Conservation (phyloP, 2,329 filamentous ascomycete genomes). For the Graphilbum sp. region DNA sequence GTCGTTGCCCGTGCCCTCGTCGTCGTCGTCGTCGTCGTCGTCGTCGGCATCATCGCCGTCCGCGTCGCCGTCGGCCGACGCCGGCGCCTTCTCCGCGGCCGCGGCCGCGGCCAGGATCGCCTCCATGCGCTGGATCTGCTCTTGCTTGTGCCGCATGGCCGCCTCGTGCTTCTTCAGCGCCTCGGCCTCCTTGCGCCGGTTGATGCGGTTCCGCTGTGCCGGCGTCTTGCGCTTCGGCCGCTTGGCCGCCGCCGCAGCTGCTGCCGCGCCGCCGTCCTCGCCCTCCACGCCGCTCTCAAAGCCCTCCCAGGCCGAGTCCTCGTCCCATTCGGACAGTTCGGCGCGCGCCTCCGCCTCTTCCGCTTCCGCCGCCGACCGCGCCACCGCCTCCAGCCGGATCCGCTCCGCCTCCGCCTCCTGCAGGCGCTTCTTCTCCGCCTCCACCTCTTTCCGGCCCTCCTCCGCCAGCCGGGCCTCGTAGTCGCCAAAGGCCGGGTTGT, state of each 20-base stretch:
- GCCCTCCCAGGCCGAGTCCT: slow-evolving; percentile 84
- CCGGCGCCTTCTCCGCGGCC: neutral
- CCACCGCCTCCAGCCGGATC: slow-evolving; percentile 50
- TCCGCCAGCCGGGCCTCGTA: slow-evolving; percentile 62
- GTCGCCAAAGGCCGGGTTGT: slow-evolving; percentile 79
- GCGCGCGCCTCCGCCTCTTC: slow-evolving; percentile 55
- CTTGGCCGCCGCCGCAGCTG: slow-evolving; percentile 43
- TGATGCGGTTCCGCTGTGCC: slow-evolving; percentile 71
- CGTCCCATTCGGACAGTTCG: slow-evolving; percentile 56
- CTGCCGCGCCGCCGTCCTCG: slow-evolving; percentile 16
- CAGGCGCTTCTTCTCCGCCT: slow-evolving; percentile 60
- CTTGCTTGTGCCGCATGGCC: slow-evolving; percentile 54
- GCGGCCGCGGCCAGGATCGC: slow-evolving; percentile 48
- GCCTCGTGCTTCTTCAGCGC: slow-evolving; percentile 58
- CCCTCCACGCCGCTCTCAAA: slow-evolving; percentile 71
- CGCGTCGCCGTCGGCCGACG: neutral
- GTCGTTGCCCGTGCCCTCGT: slow-evolving; percentile 41
- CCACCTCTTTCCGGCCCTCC: slow-evolving; percentile 66
- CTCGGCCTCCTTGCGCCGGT: slow-evolving; percentile 79
- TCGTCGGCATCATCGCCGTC: slow-evolving; percentile 17
- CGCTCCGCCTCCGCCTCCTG: slow-evolving; percentile 49
- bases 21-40: slow-evolving; percentile 30
- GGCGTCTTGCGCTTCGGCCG: slow-evolving; percentile 72
- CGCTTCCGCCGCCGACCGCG: slow-evolving; percentile 53
- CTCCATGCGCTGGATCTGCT: slow-evolving; percentile 56